phyloP scores from a whole-genome alignment of 345 rosid species.

The Iberis pinnata region DNA sequence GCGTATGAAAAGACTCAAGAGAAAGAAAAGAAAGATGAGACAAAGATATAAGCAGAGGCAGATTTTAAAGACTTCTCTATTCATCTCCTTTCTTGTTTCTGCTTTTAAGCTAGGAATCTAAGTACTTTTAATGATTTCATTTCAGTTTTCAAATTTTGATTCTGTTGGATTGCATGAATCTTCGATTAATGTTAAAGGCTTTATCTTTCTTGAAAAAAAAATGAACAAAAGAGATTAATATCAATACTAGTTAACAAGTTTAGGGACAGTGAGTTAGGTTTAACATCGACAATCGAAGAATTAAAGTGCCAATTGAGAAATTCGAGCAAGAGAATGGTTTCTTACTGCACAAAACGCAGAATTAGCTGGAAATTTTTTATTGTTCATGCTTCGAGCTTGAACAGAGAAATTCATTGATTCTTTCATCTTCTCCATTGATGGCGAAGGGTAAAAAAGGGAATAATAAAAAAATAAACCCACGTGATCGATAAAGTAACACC shows the following conservation, averaged over 20 bases:
- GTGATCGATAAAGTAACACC: no score
- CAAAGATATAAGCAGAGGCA: slow-evolving; percentile 81
- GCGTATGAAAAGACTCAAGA: slow-evolving; percentile 99
- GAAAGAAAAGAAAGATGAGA: slow-evolving; percentile 99
- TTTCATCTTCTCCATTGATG: no score
- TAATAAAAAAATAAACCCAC: no score
- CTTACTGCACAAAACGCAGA: slow-evolving; percentile 32
- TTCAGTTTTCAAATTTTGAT: slow-evolving; percentile 13
- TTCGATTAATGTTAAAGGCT: slow-evolving; percentile 1
- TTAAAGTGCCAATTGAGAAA: slow-evolving; percentile 30
- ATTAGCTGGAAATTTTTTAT: slow-evolving; percentile 21
- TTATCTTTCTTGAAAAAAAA: no score
- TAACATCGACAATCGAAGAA: slow-evolving; percentile 36
- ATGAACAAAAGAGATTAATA: no score
- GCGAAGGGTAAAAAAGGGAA: no score
- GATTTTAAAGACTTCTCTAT: neutral
- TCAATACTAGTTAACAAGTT: slow-evolving; percentile 35
- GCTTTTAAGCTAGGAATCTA: neutral
- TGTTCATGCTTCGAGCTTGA: no score
- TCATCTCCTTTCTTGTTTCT: neutral
- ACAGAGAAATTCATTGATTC: no score
- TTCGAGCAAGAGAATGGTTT: slow-evolving; percentile 44
- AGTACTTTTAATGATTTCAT: slow-evolving; percentile 19
- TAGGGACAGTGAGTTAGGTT: slow-evolving; percentile 39
- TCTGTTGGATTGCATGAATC: slow-evolving; percentile 20